Evolutionary conservation across 1,284 basidiomycete genomes (phyloP).

Genomic region (Cutaneotrichosporon mucoides): DNA sequence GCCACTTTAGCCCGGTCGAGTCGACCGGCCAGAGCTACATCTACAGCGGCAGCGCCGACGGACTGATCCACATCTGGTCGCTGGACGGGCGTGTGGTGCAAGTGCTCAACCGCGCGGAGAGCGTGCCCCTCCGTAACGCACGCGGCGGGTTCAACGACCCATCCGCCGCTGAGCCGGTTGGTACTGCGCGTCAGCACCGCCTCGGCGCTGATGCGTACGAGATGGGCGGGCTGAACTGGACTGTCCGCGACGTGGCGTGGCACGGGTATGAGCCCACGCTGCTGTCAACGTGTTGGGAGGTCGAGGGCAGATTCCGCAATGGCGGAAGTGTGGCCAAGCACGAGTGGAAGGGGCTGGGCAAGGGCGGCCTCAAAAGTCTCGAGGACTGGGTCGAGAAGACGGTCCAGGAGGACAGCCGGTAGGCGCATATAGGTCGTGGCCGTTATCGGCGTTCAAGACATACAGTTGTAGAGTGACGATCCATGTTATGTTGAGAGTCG

Average conservation of each 20-base stretch:
- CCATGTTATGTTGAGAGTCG: too few relatives aligned
- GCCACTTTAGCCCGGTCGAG: conserved; percentile 87
- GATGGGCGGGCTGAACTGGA: conserved; percentile 20
- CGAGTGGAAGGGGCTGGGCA: conserved; percentile 86
- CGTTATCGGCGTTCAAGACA: too few relatives aligned
- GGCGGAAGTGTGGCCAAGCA: conserved; percentile 76
- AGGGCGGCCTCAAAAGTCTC: conserved; percentile 58
- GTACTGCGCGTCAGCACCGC: conserved; percentile 42
- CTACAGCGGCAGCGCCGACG: conserved; percentile 66
- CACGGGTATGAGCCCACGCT: conserved; percentile 67
- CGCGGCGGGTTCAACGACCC: conserved; percentile 37
- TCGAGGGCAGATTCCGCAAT: conserved; percentile 52
- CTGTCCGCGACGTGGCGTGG: conserved; percentile 66
- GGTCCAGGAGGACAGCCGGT: conserved; percentile 33
- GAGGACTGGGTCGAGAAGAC: conserved; percentile 71
- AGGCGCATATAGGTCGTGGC: too few relatives aligned
- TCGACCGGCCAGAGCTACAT: conserved; percentile 91
- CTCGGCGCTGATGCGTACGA: conserved; percentile 54
- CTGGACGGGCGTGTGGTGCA: conserved; percentile 66
- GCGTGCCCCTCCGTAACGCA: conserved; percentile 60
- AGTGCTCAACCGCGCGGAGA: conserved; percentile 73
- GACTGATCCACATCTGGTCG: conserved; percentile 74
- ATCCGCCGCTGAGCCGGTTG: conserved; percentile 29
- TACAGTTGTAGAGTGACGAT: too few relatives aligned
- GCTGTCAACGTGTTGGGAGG: conserved; percentile 87